A percentile compares a stretch with the other conserved stretches of the same genome.
Conservation (phyloP, 306 rosid genomes). For the Delonix regia region DNA sequence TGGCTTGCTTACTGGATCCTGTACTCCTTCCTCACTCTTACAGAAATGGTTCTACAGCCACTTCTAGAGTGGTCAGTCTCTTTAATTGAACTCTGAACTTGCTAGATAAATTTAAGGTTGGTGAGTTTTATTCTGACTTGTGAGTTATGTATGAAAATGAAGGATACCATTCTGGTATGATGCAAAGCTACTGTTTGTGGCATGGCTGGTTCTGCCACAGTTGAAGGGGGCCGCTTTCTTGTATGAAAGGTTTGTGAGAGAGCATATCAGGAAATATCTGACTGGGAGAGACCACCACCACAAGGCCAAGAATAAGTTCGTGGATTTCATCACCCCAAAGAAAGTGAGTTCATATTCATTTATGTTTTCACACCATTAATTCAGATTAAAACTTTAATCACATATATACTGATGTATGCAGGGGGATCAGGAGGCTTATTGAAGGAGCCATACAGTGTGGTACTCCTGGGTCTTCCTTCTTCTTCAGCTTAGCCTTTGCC, state of each 20-base stretch:
- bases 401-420: not conserved
- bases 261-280: slow-evolving; percentile 49
- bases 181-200: slow-evolving; percentile 70
- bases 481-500: not conserved
- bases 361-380: not conserved
- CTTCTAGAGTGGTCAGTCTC: slow-evolving; percentile 60
- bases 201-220: slow-evolving; percentile 89
- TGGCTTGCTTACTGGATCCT: slow-evolving; percentile 98
- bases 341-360: slow-evolving; percentile 44
- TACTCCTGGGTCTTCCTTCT: not conserved
- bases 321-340: slow-evolving; percentile 48
- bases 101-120: not conserved
- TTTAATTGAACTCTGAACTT: not conserved
- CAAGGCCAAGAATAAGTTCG: slow-evolving; percentile 44
- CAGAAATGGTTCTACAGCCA: slow-evolving; percentile 75
- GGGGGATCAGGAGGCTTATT: slow-evolving; percentile 19
- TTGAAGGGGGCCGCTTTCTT: slow-evolving; percentile 90
- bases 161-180: slow-evolving; percentile 87
- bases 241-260: slow-evolving; percentile 72
- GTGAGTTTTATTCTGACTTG: not conserved
- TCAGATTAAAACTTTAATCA: not conserved
- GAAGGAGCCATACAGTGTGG: not conserved
- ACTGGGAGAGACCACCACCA: not conserved
- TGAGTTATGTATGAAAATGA: not conserved
- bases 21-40: slow-evolving; percentile 84